Percentiles rank a stretch among this genome's conserved stretches.
These are phyloP conservation scores for Beauveria brongniartii DNA, from an alignment of 2,329 filamentous ascomycete species.

Conservation along the genomic window DNA sequence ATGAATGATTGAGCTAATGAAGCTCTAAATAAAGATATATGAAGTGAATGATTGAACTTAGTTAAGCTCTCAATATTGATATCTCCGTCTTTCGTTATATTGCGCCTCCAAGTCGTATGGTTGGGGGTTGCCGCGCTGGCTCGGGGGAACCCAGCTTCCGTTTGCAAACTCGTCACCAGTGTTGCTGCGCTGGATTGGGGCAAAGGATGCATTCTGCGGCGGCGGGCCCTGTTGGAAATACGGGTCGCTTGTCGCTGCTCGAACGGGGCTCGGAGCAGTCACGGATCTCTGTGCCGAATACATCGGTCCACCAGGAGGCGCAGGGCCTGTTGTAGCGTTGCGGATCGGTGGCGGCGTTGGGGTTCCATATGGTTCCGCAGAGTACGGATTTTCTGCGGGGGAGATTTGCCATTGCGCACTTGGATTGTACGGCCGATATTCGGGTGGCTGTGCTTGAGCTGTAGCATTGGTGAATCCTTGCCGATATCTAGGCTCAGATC, in stretches of 20 bases:
- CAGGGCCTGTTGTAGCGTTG: conserved; percentile 24
- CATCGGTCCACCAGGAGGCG: conserved; percentile 25
- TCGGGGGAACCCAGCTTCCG: conserved; percentile 8
- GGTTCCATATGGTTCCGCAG: background rate
- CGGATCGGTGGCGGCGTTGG: background rate
- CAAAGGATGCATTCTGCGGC: background rate
- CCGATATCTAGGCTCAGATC: background rate
- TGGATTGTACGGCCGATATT: conserved; percentile 24
- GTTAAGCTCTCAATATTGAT: background rate
- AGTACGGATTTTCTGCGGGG: background rate
- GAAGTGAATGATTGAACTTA: no score
- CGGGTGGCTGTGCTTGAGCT: conserved; percentile 9
- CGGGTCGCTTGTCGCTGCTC: conserved; percentile 21
- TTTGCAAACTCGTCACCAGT: background rate
- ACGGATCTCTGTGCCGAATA: conserved; percentile 36
- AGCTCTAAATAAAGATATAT: no score
- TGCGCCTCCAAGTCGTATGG: conserved; percentile 32
- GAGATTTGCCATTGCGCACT: conserved; percentile 24
- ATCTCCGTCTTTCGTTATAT: background rate
- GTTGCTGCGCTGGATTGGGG: background rate
- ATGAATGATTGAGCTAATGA: background rate
- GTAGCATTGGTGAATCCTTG: background rate
- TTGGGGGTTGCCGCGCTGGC: conserved; percentile 22
- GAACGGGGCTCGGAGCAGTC: conserved; percentile 32
- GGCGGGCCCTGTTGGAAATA: conserved; percentile 3